A percentile compares a stretch with the other conserved stretches of the same genome.
Evolutionary conservation across 176 grass and related monocot species (phyloP).

Genomic region (Bolboschoenus planiculmis): DNA sequence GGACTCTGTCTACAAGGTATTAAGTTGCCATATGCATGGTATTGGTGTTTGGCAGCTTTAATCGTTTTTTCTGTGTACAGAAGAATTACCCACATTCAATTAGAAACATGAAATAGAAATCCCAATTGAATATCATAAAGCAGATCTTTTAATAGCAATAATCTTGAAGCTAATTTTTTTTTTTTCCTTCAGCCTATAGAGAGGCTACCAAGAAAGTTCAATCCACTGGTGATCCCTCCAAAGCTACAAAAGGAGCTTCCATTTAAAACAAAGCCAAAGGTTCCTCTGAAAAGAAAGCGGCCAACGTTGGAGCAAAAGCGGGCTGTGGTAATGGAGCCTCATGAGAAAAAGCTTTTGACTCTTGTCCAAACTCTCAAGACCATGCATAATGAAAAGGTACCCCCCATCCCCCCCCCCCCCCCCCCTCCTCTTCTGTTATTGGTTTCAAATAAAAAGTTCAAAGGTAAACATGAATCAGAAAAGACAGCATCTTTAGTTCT

Average conservation of each 20-base stretch:
- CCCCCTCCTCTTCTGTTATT: neutral
- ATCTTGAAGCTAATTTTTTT: neutral
- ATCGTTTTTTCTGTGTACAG: neutral
- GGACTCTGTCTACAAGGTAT: constrained; percentile 87
- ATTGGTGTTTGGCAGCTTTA: neutral
- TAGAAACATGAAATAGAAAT: neutral
- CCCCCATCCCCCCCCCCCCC: neutral
- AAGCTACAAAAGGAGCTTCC: constrained; percentile 76
- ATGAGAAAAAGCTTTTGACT: constrained; percentile 37
- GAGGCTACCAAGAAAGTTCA: constrained; percentile 79
- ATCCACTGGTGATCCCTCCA: constrained; percentile 58
- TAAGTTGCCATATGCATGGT: neutral
- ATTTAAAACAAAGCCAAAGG: constrained; percentile 76
- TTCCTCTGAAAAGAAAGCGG: constrained; percentile 33
- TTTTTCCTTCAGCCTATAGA: constrained; percentile 52
- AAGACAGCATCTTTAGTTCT: neutral
- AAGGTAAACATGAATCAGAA: neutral
- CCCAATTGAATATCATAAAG: neutral
- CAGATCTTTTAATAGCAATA: neutral
- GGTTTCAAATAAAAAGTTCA: neutral
- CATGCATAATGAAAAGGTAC: constrained; percentile 71
- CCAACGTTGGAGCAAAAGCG: constrained; percentile 34
- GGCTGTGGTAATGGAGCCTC: constrained; percentile 60
- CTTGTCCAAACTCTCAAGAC: constrained; percentile 57
- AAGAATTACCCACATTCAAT: neutral